Evolutionary conservation across 2,329 filamentous ascomycete genomes (phyloP).

Genomic region (Fusarium sp.): DNA sequence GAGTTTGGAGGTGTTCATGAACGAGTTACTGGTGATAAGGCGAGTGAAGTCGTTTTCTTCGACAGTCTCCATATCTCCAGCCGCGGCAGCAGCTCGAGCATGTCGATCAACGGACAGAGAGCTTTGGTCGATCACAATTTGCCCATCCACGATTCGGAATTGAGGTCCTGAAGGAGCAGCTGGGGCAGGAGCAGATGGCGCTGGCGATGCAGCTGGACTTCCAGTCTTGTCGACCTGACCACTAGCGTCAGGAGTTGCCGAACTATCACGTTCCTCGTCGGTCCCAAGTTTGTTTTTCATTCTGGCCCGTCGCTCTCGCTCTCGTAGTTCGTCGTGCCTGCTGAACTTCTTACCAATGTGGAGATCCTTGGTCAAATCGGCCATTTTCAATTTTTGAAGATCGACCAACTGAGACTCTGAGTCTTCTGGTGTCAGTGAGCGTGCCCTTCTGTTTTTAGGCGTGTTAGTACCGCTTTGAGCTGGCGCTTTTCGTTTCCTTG

Average conservation of each 20-base stretch:
- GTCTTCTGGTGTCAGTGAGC: conserved; percentile 70
- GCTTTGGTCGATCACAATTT: conserved; percentile 76
- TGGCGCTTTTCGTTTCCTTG: conserved; percentile 46
- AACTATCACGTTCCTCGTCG: conserved; percentile 41
- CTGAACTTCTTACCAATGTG: conserved; percentile 80
- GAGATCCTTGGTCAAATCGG: conserved; percentile 75
- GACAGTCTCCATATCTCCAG: conserved; percentile 67
- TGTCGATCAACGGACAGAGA: conserved; percentile 77
- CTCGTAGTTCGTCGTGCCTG: conserved; percentile 76
- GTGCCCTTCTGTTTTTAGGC: conserved; percentile 51
- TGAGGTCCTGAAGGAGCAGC: conserved; percentile 59
- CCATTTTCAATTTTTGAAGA: conserved; percentile 74
- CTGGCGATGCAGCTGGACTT: conserved; percentile 42
- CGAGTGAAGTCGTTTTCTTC: conserved; percentile 84
- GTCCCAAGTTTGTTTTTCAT: conserved; percentile 47
- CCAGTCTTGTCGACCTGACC: conserved; percentile 34
- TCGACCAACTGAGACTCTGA: conserved; percentile 73
- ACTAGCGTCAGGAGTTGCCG: conserved; percentile 35
- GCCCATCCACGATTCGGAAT: conserved; percentile 75
- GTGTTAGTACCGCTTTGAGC: conserved; percentile 41
- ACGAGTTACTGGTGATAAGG: conserved; percentile 75
- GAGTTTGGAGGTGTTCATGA: conserved; percentile 69
- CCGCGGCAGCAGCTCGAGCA: conserved; percentile 66
- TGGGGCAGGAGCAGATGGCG: conserved; percentile 42
- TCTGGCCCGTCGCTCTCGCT: conserved; percentile 67